phyloP scores from a whole-genome alignment of 1,139 yeast species.

The Meyerozyma athensensis region DNA sequence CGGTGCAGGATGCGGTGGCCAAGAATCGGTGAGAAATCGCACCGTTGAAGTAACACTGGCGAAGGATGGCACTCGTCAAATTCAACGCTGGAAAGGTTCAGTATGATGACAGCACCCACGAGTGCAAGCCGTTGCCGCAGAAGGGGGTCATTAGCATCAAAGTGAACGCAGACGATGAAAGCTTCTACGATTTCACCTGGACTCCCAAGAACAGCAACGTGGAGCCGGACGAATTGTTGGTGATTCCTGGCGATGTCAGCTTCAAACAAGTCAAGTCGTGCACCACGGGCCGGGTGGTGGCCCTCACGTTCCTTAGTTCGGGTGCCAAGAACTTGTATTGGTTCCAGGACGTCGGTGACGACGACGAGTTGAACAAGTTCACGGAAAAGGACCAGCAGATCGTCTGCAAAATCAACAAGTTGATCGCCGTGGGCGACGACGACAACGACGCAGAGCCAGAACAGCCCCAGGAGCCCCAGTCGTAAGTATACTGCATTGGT shows the following conservation, averaged over 20 bases:
- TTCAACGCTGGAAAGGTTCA: conserved; percentile 87
- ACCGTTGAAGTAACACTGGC: background rate
- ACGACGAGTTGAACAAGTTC: conserved; percentile 55
- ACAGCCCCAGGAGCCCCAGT: conserved; percentile 12
- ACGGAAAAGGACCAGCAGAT: conserved; percentile 59
- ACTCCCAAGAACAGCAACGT: conserved; percentile 34
- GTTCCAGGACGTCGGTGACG: conserved; percentile 81
- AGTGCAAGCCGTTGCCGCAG: conserved; percentile 71
- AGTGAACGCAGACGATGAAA: conserved; percentile 53
- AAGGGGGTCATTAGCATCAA: conserved; percentile 70
- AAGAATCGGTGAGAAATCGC: background rate
- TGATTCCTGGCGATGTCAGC: conserved; percentile 90
- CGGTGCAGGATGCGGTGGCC: background rate
- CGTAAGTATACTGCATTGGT: conserved; percentile 6
- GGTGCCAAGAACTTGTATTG: conserved; percentile 85
- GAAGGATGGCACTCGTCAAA: conserved; percentile 23
- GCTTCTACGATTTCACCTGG: conserved; percentile 42
- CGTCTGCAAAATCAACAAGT: conserved; percentile 46
- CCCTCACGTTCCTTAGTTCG: conserved; percentile 74
- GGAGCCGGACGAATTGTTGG: conserved; percentile 64
- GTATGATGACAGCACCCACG: conserved; percentile 62
- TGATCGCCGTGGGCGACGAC: conserved; percentile 43
- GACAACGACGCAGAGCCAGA: conserved; percentile 44
- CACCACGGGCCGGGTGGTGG: conserved; percentile 79
- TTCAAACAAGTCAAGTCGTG: conserved; percentile 75